These are phyloP conservation scores for Pilatotrama ljubarskyi DNA, from an alignment of 768 basidiomycete genomes.

Conservation along the genomic window DNA sequence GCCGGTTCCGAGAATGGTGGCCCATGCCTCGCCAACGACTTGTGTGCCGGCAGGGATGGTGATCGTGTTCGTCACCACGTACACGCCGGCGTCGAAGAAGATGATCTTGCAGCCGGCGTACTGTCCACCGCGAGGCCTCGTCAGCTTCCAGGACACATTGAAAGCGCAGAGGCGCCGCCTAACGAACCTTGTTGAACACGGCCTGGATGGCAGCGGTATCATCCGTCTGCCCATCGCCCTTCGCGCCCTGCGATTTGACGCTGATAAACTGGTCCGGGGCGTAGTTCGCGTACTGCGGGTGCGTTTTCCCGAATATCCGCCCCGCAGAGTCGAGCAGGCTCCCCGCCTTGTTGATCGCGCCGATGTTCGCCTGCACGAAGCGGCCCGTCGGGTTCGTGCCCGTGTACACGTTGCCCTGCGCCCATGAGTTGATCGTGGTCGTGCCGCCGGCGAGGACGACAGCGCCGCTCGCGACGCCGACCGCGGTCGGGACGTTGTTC, in stretches of 20 bases:
- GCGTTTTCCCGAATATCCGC: slow-evolving; percentile 58
- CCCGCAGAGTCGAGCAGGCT: slow-evolving; percentile 58
- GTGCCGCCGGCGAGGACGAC: slow-evolving; percentile 53
- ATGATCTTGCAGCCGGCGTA: slow-evolving; percentile 76
- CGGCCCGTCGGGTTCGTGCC: slow-evolving; percentile 45
- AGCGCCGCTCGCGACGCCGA: slow-evolving; percentile 53
- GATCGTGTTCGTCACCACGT: slow-evolving; percentile 48
- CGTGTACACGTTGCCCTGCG: slow-evolving; percentile 70
- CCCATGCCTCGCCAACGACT: slow-evolving; percentile 52
- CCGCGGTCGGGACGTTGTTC: slow-evolving; percentile 59
- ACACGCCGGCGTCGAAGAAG: slow-evolving; percentile 72
- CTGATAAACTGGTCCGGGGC: slow-evolving; percentile 68
- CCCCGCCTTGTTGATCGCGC: slow-evolving; percentile 51
- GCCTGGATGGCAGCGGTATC: slow-evolving; percentile 68
- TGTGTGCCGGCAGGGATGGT: slow-evolving; percentile 47
- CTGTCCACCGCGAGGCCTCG: slow-evolving; percentile 35
- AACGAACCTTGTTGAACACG: slow-evolving; percentile 54
- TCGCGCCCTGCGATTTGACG: slow-evolving; percentile 67
- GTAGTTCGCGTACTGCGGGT: slow-evolving; percentile 61
- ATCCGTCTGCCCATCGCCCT: slow-evolving; percentile 74
- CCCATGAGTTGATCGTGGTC: slow-evolving; percentile 66
- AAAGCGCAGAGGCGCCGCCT: neutral
- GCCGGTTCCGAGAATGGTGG: slow-evolving; percentile 48
- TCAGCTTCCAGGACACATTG: neutral
- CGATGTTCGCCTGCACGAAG: slow-evolving; percentile 55